Percentiles rank a stretch among this genome's conserved stretches.
These are phyloP conservation scores for Parafenestella ontariensis DNA, from an alignment of 2,329 filamentous ascomycete species.

Conservation along the genomic window DNA sequence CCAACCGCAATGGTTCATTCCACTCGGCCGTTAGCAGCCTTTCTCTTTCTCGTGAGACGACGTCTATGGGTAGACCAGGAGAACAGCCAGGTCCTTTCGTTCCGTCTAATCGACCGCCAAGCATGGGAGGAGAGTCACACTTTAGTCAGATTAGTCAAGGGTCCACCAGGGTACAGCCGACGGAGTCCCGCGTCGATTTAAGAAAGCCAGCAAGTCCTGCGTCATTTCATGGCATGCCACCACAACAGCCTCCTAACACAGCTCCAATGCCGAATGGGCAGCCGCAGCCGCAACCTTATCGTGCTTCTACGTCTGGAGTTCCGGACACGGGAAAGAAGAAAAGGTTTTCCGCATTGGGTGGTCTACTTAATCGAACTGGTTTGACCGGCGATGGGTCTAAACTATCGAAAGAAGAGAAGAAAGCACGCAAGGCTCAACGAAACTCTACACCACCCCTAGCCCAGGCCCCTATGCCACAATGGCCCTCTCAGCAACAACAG, in stretches of 20 bases:
- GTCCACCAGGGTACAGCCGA: slow-evolving; percentile 37
- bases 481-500: slow-evolving; percentile 26
- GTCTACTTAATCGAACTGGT: slow-evolving; percentile 51
- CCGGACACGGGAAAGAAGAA: slow-evolving; percentile 50
- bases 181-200: slow-evolving; percentile 38
- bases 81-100: slow-evolving; percentile 19
- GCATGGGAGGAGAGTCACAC: slow-evolving; percentile 38
- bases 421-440: slow-evolving; percentile 40
- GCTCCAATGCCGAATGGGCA: slow-evolving; percentile 13
- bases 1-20: slow-evolving; percentile 27
- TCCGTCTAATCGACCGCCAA: slow-evolving; percentile 29
- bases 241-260: slow-evolving; percentile 23
- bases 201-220: slow-evolving; percentile 30
- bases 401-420: slow-evolving; percentile 48
- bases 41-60: slow-evolving; percentile 26
- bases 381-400: slow-evolving; percentile 42
- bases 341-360: slow-evolving; percentile 54
- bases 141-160: slow-evolving; percentile 40
- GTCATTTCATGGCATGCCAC: slow-evolving; percentile 32
- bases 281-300: slow-evolving; percentile 12
- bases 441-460: slow-evolving; percentile 24
- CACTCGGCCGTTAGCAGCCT: slow-evolving; percentile 35
- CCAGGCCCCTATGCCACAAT: slow-evolving; percentile 17
- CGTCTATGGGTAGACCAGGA: slow-evolving; percentile 19
- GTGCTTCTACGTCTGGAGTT: slow-evolving; percentile 18